Conservation (phyloP, 371 early-diverging fungal species). For the Mucor ambiguus region DNA sequence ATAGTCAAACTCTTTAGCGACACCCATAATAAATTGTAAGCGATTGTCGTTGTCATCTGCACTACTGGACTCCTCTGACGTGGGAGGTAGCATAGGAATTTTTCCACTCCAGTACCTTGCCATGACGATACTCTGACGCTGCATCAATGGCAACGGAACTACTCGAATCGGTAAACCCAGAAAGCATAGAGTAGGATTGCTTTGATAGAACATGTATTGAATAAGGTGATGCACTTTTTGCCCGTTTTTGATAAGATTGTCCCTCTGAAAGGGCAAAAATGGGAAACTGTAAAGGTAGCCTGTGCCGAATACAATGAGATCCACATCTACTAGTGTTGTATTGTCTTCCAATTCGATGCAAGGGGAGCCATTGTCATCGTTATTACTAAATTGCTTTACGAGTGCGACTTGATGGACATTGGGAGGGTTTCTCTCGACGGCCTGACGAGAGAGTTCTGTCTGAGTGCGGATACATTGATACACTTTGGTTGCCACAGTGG, state of each 20-base stretch:
- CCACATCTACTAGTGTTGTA: conserved; percentile 32
- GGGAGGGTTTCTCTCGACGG: conserved; percentile 8
- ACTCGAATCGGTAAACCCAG: conserved; percentile 59
- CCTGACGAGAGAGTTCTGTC: conserved; percentile 26
- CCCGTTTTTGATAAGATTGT: conserved; percentile 41
- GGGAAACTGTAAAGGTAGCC: conserved; percentile 65
- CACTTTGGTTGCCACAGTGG: conserved; percentile 36
- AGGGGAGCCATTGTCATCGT: neutral
- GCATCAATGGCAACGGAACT: conserved; percentile 60
- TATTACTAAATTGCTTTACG: neutral
- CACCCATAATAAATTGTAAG: conserved; percentile 23
- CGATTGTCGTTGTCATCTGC: conserved; percentile 10
- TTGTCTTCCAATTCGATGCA: conserved; percentile 44
- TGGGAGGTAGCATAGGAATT: conserved; percentile 28
- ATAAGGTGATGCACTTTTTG: conserved; percentile 48
- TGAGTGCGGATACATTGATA: conserved; percentile 48
- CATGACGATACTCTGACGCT: conserved; percentile 53
- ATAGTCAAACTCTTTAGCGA: conserved; percentile 28
- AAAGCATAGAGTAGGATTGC: conserved; percentile 58
- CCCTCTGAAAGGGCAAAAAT: conserved; percentile 40
- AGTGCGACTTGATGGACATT: conserved; percentile 25
- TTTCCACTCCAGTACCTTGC: conserved; percentile 48
- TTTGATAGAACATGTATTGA: conserved; percentile 49
- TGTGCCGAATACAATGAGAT: conserved; percentile 61
- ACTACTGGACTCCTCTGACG: conserved; percentile 3